Evolutionary conservation across 768 basidiomycete genomes (phyloP).

Genomic region (Pleurotus ostreatus): DNA sequence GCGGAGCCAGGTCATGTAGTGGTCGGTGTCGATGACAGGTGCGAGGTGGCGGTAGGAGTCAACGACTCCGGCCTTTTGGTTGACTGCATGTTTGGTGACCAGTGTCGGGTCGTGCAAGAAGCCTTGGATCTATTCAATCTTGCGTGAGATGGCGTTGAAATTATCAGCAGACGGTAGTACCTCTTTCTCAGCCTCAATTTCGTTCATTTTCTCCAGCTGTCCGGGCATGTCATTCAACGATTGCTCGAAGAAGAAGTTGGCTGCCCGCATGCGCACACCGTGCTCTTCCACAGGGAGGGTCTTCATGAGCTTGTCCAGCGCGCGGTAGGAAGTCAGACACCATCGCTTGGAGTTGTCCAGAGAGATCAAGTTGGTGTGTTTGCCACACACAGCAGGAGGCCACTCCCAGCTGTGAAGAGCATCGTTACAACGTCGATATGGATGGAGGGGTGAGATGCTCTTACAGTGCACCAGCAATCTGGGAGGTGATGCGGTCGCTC

Average conservation of each 20-base stretch:
- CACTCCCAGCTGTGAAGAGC: conserved; percentile 27
- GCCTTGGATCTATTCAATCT: conserved; percentile 17
- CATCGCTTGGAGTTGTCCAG: conserved; percentile 28
- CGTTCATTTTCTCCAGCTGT: conserved; percentile 26
- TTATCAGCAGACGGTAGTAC: conserved; percentile 7
- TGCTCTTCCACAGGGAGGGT: conserved; percentile 18
- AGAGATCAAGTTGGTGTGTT: conserved; percentile 31
- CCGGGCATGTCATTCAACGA: conserved; percentile 20
- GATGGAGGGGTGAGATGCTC: background rate
- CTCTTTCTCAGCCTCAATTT: conserved; percentile 14
- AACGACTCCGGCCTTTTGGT: conserved; percentile 24
- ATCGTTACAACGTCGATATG: conserved; percentile 5
- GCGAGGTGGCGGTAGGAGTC: conserved; percentile 31
- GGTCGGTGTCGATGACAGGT: conserved; percentile 33
- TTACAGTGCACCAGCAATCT: conserved; percentile 25
- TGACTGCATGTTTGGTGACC: conserved; percentile 22
- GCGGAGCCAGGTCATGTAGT: conserved; percentile 29
- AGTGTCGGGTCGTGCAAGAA: conserved; percentile 20
- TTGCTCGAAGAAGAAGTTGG: conserved; percentile 31
- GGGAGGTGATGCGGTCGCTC: conserved; percentile 19
- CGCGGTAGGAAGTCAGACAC: conserved; percentile 32
- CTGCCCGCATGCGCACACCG: conserved; percentile 28
- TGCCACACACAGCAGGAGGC: conserved; percentile 35
- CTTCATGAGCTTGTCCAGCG: conserved; percentile 20
- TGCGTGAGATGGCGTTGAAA: conserved; percentile 12